A percentile compares a stretch with the other conserved stretches of the same genome.
These are phyloP conservation scores for Fusarium napiforme DNA, from an alignment of 2,329 filamentous ascomycete species.

Conservation along the genomic window DNA sequence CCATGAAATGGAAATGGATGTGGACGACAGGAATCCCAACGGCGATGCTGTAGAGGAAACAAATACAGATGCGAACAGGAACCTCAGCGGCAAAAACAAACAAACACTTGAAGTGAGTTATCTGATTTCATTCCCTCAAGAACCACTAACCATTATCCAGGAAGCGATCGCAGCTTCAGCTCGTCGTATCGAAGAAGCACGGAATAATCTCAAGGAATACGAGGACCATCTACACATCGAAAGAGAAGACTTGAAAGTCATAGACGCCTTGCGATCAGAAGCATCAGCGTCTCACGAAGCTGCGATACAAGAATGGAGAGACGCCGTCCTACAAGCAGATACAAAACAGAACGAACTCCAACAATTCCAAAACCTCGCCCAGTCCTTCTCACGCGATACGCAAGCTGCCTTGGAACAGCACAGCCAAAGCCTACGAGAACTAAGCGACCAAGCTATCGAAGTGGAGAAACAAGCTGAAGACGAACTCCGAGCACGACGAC, in stretches of 20 bases:
- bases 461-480: neutral
- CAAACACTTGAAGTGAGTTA: neutral
- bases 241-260: neutral
- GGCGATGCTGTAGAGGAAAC: neutral
- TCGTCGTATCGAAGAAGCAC: neutral
- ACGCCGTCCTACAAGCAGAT: neutral
- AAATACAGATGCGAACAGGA: neutral
- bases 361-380: neutral
- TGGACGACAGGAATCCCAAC: neutral
- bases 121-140: accelerated
- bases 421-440: neutral
- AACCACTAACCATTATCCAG: neutral
- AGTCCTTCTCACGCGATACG: neutral
- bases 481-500: neutral
- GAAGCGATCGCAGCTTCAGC: neutral
- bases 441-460: neutral
- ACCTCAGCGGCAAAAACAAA: neutral
- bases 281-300: neutral
- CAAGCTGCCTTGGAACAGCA: neutral
- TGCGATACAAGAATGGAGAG: neutral
- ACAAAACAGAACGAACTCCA: conserved; percentile 3
- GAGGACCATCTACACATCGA: neutral
- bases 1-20: neutral
- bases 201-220: neutral
- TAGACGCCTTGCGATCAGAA: neutral